These are phyloP conservation scores for Meripilus lineatus DNA, from an alignment of 1,284 basidiomycete species.

Conservation along the genomic window DNA sequence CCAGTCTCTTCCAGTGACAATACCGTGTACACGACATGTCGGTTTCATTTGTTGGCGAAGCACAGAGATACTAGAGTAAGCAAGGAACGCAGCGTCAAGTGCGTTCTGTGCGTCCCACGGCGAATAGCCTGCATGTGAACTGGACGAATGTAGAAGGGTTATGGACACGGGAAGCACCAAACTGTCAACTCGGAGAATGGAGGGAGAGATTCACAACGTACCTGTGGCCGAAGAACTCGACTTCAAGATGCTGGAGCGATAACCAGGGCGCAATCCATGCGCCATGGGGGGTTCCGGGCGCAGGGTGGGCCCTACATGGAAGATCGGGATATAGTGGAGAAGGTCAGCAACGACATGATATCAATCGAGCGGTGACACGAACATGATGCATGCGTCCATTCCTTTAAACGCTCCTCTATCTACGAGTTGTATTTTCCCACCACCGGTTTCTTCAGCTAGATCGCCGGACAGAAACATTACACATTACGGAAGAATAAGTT, in stretches of 20 bases:
- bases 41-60: conserved; percentile 60
- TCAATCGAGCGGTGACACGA: conserved; percentile 15
- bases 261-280: conserved; percentile 47
- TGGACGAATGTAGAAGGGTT: conserved; percentile 21
- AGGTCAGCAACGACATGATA: too few relatives aligned
- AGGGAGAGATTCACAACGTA: conserved; percentile 26
- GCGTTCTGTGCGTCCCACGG: conserved; percentile 86
- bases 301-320: conserved; percentile 57
- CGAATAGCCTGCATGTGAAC: conserved; percentile 69
- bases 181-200: neutral
- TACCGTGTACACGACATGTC: conserved; percentile 62
- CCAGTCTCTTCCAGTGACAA: conserved; percentile 59
- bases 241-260: conserved; percentile 53
- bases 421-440: conserved; percentile 72
- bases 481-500: conserved; percentile 3
- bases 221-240: conserved; percentile 68
- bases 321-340: conserved; percentile 12
- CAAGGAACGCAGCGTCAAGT: conserved; percentile 78
- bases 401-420: conserved; percentile 68
- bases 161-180: neutral
- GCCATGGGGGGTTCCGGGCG: conserved; percentile 42
- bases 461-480: neutral
- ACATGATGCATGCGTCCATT: conserved; percentile 80
- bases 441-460: conserved; percentile 72
- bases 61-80: conserved; percentile 71